Evolutionary conservation across 2,329 filamentous ascomycete species (phyloP).

Genomic region (Phialophora tarda): DNA sequence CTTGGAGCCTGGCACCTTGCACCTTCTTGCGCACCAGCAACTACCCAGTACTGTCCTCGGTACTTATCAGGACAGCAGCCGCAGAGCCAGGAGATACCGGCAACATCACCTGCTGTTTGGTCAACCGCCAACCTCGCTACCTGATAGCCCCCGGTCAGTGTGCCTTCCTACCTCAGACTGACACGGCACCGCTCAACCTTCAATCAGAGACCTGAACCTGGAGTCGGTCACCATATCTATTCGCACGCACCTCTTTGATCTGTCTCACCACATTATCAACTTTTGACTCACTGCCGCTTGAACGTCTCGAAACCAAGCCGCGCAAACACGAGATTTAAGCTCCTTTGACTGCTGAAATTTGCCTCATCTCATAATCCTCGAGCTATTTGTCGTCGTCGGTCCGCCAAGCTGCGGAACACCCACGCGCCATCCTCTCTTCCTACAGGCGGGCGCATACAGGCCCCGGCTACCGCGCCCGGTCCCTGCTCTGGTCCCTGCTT

Average conservation of each 20-base stretch:
- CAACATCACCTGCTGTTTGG: constrained; percentile 1
- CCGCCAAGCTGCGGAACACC: constrained; percentile 20
- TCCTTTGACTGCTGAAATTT: constrained; percentile 16
- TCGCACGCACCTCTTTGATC: neutral
- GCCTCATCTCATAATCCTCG: constrained; percentile 24
- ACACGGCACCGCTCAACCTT: neutral
- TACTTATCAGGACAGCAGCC: neutral
- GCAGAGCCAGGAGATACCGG: neutral
- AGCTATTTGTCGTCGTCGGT: constrained; percentile 20
- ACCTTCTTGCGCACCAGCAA: neutral
- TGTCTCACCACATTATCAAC: constrained; percentile 2
- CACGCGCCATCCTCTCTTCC: neutral
- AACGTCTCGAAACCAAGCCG: neutral
- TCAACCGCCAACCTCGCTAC: neutral
- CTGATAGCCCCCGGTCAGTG: constrained; percentile 6
- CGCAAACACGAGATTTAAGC: constrained; percentile 5
- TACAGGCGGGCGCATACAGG: neutral
- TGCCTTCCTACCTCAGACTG: constrained; percentile 8
- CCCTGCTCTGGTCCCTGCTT: constrained; percentile 8
- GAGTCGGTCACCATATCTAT: constrained; percentile 7
- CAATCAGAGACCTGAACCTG: neutral
- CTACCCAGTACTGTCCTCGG: neutral
- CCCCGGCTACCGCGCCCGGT: constrained; percentile 12
- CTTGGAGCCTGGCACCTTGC: neutral
- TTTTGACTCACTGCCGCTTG: neutral